These are phyloP conservation scores for Crithidia sp. DNA, from an alignment of 208 protist genomes.

Conservation along the genomic window DNA sequence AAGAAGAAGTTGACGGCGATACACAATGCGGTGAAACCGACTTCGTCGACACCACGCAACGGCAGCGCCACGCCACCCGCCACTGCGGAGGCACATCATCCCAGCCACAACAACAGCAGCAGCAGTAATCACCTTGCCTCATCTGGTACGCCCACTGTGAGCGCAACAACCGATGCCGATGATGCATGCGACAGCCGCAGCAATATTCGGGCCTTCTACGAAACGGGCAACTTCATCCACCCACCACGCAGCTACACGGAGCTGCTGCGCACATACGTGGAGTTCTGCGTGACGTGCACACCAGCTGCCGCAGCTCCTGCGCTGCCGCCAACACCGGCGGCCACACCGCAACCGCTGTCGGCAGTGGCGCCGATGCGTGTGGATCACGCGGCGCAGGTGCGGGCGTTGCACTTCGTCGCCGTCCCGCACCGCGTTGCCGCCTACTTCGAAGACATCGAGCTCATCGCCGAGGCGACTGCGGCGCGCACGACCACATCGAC, in stretches of 20 bases:
- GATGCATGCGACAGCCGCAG: background rate
- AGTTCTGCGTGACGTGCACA: constrained; percentile 37
- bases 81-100: too few relatives aligned
- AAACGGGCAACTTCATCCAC: constrained; percentile 20
- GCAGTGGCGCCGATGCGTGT: background rate
- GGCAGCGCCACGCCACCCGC: background rate
- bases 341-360: background rate
- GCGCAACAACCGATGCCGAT: too few relatives aligned
- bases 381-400: constrained; percentile 18
- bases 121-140: background rate
- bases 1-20: background rate
- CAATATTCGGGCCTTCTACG: constrained; percentile 20
- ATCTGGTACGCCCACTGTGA: background rate
- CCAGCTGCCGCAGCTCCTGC: background rate
- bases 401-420: constrained; percentile 17
- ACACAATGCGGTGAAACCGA: too few relatives aligned
- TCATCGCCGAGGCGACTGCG: background rate
- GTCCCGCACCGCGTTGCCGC: constrained; percentile 17
- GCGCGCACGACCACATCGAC: background rate
- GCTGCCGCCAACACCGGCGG: background rate
- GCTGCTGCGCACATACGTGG: constrained; percentile 49
- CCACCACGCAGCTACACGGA: constrained; percentile 41
- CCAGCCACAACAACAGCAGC: too few relatives aligned
- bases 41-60: background rate
- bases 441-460: constrained; percentile 13